Base-by-base conservation (phyloP, 805 yeast species). In the Candida odintsovae region DNA sequence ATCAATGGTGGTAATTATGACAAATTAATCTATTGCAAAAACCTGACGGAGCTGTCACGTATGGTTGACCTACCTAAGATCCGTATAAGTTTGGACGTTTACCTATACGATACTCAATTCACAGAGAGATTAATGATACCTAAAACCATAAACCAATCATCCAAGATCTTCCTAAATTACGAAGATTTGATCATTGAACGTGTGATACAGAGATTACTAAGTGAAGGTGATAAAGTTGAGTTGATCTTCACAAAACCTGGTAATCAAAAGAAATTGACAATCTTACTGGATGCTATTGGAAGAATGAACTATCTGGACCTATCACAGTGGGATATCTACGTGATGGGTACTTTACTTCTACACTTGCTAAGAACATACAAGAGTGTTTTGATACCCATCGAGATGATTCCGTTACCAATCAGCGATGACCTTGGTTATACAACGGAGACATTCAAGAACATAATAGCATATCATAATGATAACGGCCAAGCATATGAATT, bases 41-140 rank as follows among this genome's bases (percentile, higher is more conserved):
- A 59, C 44, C 45, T 71, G 3, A 55, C 70, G 2, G 57, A 53
- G 8, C 49, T 72, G 22, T 49, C 59, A 6, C 52, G 37, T 62
- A 73, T 15, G 50, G 69, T 90, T 20, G 97, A 90, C 63, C 79
- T 92, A 38, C 83, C 95, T 3, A 75, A 75, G 45, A 65, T 92
- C 40, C 82, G 90, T 52, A 82, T 92, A 38, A 82, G 90, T 2
- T 72, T 90, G 38, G 77, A 80, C 41, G 86, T 88, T 6, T 90
- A 88, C 61, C 66, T 82, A 37, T 82, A 83, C 57, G 86, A 88
- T 54, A 73, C 74, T 48, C 73, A 75, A 45, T 70, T 78, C 38
- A 72, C 71, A 43, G 74, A 70, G n/a, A 64, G 58, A 40, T 73
- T 83, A 31, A 67, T 73, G 3, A 64, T 80, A 3, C 83, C 81